These are phyloP conservation scores for Penicillium mononematosum DNA, from an alignment of 495 filamentous ascomycete species.

Conservation along the genomic window DNA sequence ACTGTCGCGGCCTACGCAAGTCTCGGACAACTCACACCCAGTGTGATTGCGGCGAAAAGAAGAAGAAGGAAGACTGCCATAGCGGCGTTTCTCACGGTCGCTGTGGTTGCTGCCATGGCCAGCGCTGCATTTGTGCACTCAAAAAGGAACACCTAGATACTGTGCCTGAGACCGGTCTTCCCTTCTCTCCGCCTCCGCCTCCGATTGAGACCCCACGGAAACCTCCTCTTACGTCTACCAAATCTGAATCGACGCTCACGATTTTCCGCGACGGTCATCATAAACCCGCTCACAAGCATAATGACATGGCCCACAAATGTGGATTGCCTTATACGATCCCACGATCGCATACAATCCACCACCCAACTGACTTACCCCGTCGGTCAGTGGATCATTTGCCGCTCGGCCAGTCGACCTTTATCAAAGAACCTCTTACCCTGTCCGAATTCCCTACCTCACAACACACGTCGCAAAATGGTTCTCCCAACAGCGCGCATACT, in stretches of 20 bases:
- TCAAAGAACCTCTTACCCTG: constrained; percentile 34
- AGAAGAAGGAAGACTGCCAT: constrained; percentile 62
- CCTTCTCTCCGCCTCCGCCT: constrained; percentile 27
- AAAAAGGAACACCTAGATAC: constrained; percentile 84
- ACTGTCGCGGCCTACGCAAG: constrained; percentile 96
- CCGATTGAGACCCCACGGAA: constrained; percentile 55
- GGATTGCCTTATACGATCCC: constrained; percentile 79
- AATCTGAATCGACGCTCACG: constrained; percentile 79
- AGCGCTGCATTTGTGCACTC: constrained; percentile 85
- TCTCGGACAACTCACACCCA: constrained; percentile 92
- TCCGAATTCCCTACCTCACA: constrained; percentile 26
- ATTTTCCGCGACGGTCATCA: constrained; percentile 93
- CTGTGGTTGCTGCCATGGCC: constrained; percentile 89
- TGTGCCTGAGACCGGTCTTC: constrained; percentile 30
- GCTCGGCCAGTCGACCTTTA: constrained; percentile 44
- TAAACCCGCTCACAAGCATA: constrained; percentile 86
- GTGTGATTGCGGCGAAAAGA: constrained; percentile 96
- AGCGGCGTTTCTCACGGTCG: constrained; percentile 60
- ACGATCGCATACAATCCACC: constrained; percentile 69
- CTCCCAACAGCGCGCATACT: constrained; percentile 57
- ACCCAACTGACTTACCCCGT: constrained; percentile 54
- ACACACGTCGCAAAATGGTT: constrained; percentile 63
- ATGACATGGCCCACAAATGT: constrained; percentile 79
- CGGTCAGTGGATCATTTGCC: constrained; percentile 70
- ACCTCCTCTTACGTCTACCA: constrained; percentile 74